These are phyloP conservation scores for Boletus tylopilopsis DNA, from an alignment of 768 basidiomycete species.

Conservation along the genomic window DNA sequence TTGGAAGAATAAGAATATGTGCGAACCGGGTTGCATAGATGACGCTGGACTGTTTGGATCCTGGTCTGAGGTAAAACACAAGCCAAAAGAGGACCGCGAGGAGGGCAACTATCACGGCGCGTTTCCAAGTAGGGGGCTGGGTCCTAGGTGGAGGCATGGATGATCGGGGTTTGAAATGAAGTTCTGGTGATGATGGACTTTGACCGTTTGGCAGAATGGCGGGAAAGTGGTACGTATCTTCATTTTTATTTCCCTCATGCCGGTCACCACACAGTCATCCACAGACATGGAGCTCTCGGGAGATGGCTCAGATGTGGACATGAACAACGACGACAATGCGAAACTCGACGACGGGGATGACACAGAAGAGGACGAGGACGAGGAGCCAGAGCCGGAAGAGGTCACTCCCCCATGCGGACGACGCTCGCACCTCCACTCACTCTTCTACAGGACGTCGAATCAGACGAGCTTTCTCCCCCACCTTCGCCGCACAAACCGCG, in stretches of 20 bases:
- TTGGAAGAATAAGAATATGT: not conserved
- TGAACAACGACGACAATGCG: slow-evolving; percentile 29
- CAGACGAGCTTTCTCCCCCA: slow-evolving; percentile 34
- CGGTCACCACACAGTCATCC: slow-evolving; percentile 1
- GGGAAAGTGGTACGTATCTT: not conserved
- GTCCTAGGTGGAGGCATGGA: slow-evolving; percentile 39
- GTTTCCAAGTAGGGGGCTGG: slow-evolving; percentile 43
- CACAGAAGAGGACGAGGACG: slow-evolving; percentile 27
- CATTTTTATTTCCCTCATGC: not conserved
- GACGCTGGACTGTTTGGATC: slow-evolving; percentile 38
- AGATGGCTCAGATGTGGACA: slow-evolving; percentile 34
- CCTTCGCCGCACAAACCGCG: slow-evolving; percentile 36
- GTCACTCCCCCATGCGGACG: not conserved
- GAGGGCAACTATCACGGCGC: slow-evolving; percentile 40
- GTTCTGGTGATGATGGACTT: not conserved
- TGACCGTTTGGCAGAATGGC: not conserved
- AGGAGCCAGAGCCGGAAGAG: slow-evolving; percentile 15
- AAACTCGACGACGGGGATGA: slow-evolving; percentile 24
- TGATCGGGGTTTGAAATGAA: slow-evolving; percentile 24
- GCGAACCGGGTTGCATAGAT: slow-evolving; percentile 64
- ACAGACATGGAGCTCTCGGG: slow-evolving; percentile 26
- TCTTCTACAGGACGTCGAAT: slow-evolving; percentile 28
- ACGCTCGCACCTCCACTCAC: not conserved
- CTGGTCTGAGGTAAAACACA: slow-evolving; percentile 31
- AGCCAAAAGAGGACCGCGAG: slow-evolving; percentile 44